These are phyloP conservation scores for Paracoccidioides brasiliensis DNA, from an alignment of 2,329 filamentous ascomycete species.

Conservation along the genomic window DNA sequence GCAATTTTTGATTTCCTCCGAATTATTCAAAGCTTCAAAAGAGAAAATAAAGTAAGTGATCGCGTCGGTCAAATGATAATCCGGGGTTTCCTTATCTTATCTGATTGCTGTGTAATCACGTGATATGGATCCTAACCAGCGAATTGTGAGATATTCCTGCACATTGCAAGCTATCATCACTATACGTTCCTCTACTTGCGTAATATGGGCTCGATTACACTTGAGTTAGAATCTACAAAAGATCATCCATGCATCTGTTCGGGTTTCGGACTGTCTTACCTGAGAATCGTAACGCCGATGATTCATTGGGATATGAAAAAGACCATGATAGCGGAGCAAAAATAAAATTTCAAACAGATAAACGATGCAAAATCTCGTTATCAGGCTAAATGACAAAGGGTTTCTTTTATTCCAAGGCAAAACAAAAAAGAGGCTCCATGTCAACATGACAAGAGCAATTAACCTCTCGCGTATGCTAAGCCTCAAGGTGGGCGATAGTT, in stretches of 20 bases:
- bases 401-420: too few species aligned
- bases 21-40: constrained; percentile 13
- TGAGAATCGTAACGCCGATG: background rate
- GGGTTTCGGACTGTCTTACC: background rate
- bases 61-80: background rate
- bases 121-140: background rate
- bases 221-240: too few species aligned
- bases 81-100: constrained; percentile 1
- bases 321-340: background rate
- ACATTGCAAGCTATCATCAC: too few species aligned
- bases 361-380: background rate
- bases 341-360: background rate
- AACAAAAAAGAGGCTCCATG: background rate
- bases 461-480: background rate
- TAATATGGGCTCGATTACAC: too few species aligned
- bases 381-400: too few species aligned
- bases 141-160: too few species aligned
- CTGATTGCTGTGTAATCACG: background rate
- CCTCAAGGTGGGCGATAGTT: too few species aligned
- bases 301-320: too few species aligned
- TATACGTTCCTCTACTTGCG: too few species aligned
- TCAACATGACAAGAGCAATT: background rate
- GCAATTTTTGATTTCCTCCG: background rate
- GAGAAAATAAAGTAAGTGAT: background rate
- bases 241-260: background rate